Conservation (phyloP, 2,329 filamentous ascomycete species). For the Alternaria sp. region DNA sequence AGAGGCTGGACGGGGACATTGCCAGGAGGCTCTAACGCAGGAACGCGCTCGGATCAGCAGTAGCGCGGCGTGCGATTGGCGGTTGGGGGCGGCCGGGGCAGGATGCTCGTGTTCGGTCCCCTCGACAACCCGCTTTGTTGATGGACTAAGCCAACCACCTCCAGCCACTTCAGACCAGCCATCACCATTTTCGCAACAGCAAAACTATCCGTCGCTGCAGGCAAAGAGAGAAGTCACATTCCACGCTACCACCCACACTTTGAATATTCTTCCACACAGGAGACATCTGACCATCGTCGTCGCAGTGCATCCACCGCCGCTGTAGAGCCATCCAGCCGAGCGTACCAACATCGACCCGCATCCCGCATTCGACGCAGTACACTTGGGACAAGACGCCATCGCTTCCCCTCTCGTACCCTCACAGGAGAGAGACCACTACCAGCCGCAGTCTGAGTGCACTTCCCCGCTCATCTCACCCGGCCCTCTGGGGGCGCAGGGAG, state of each 20-base stretch:
- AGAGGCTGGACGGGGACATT: constrained; percentile 32
- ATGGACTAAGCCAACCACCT: constrained; percentile 14
- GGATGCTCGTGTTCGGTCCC: constrained; percentile 29
- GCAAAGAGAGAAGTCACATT: constrained; percentile 35
- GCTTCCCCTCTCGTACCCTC: constrained; percentile 28
- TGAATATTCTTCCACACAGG: constrained; percentile 24
- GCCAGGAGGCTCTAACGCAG: constrained; percentile 27
- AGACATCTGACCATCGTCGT: constrained; percentile 41
- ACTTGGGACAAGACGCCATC: constrained; percentile 27
- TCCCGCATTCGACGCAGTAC: constrained; percentile 25
- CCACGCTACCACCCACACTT: constrained; percentile 45
- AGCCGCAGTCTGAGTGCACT: constrained; percentile 40
- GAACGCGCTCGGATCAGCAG: constrained; percentile 23
- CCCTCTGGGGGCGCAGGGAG: constrained; percentile 52
- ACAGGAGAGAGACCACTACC: constrained; percentile 16
- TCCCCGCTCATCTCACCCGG: constrained; percentile 41
- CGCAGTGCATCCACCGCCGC: constrained; percentile 39
- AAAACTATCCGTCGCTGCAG: constrained; percentile 41
- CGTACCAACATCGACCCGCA: constrained; percentile 23
- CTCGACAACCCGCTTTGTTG: constrained; percentile 25
- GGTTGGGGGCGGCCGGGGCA: constrained; percentile 18
- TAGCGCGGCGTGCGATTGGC: constrained; percentile 25
- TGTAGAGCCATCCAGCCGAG: constrained; percentile 32
- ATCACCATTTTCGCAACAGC: constrained; percentile 39
- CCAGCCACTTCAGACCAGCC: constrained; percentile 42